Evolutionary conservation across 192 early-diverging fungal species (phyloP).

Genomic region (Rhizophagus sp.): DNA sequence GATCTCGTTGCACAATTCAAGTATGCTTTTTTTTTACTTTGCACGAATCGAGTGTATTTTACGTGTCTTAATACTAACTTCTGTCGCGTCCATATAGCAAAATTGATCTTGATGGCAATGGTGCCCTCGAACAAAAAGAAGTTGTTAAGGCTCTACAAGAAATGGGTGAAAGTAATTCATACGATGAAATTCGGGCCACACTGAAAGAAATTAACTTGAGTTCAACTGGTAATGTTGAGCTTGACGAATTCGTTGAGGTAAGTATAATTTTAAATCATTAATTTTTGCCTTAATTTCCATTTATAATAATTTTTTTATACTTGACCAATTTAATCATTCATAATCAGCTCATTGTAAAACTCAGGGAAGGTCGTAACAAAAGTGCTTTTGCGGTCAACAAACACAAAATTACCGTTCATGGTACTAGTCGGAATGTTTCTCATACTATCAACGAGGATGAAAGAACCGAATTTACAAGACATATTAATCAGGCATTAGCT

Average conservation of each 20-base stretch:
- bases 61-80: neutral
- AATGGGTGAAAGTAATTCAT: constrained; percentile 64
- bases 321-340: neutral
- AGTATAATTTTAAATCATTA: constrained; percentile 5
- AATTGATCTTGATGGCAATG: constrained; percentile 68
- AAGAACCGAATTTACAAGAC: constrained; percentile 92
- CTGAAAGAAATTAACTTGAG: constrained; percentile 70
- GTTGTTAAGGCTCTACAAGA: constrained; percentile 62
- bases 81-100: constrained; percentile 44
- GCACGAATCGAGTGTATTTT: neutral
- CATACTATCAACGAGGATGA: constrained; percentile 99
- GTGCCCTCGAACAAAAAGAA: constrained; percentile 69
- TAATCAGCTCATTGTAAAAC: constrained; percentile 50
- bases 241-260: constrained; percentile 82
- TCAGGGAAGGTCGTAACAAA: constrained; percentile 52
- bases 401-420: constrained; percentile 87
- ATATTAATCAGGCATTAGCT: constrained; percentile 87
- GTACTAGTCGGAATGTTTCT: constrained; percentile 82
- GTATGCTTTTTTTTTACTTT: constrained; percentile 10
- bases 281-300: neutral
- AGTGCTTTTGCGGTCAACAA: constrained; percentile 55
- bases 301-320: neutral
- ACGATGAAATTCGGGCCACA: constrained; percentile 73
- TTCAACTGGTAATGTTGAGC: constrained; percentile 68
- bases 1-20: constrained; percentile 29